These are phyloP conservation scores for Phycomyces blakesleeanus DNA, from an alignment of 192 early-diverging fungal genomes.

Conservation along the genomic window DNA sequence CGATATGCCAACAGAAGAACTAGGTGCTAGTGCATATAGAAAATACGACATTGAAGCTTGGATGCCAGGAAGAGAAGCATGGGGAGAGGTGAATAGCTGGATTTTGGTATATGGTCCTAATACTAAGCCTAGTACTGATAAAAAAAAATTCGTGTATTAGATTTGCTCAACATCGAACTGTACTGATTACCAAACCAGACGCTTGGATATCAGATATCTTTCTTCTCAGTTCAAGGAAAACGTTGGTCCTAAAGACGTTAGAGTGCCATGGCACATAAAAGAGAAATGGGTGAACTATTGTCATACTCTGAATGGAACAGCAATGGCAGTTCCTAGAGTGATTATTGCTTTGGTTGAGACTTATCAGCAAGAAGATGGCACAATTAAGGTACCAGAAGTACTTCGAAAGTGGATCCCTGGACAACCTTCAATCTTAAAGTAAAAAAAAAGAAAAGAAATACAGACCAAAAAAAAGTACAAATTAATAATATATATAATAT, in stretches of 20 bases:
- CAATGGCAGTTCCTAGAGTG: constrained; percentile 83
- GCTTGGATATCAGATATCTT: constrained; percentile 71
- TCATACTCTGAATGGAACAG: constrained; percentile 92
- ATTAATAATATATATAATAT: no score
- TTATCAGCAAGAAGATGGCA: constrained; percentile 69
- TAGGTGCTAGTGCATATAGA: constrained; percentile 86
- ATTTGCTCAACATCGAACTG: constrained; percentile 90
- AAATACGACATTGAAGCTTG: constrained; percentile 96
- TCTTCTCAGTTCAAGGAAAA: constrained; percentile 22
- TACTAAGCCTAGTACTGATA: background rate
- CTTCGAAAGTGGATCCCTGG: constrained; percentile 68
- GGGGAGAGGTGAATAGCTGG: constrained; percentile 64
- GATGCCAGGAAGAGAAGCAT: constrained; percentile 85
- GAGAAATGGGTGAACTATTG: constrained; percentile 61
- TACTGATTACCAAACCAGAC: constrained; percentile 88
- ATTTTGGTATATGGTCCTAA: background rate
- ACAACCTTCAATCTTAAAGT: constrained; percentile 23
- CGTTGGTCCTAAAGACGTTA: constrained; percentile 19
- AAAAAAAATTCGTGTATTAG: constrained; percentile 40
- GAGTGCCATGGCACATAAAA: constrained; percentile 23
- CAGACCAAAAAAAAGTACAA: no score
- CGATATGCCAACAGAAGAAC: constrained; percentile 90
- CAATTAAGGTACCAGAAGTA: constrained; percentile 63
- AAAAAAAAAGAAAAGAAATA: no score
- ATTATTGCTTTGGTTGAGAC: constrained; percentile 86